Conservation (phyloP, 805 yeast genomes). For the Starmerella sp. region DNA sequence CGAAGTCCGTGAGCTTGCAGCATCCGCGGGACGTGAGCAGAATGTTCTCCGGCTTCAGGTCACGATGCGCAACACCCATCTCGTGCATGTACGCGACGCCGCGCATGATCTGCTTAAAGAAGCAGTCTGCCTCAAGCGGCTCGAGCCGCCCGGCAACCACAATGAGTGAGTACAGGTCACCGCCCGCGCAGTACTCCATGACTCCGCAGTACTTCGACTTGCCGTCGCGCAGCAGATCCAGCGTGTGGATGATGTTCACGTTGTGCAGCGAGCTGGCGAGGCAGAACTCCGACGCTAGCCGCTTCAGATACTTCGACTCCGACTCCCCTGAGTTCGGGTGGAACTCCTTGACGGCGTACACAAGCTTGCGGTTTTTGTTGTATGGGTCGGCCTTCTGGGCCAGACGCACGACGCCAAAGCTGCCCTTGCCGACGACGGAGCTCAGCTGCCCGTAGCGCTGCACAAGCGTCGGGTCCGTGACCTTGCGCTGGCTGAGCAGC, state of each 20-base stretch:
- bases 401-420: slow-evolving; percentile 83
- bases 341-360: slow-evolving; percentile 67
- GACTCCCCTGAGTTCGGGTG: slow-evolving; percentile 49
- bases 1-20: slow-evolving; percentile 70
- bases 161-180: slow-evolving; percentile 57
- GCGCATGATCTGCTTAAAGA: slow-evolving; percentile 68
- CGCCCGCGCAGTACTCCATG: slow-evolving; percentile 90
- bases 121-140: slow-evolving; percentile 70
- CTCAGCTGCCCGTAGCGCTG: slow-evolving; percentile 87
- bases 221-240: slow-evolving; percentile 65
- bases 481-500: slow-evolving; percentile 2
- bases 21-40: slow-evolving; percentile 54
- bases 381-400: slow-evolving; percentile 48
- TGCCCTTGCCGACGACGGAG: slow-evolving; percentile 83
- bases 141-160: slow-evolving; percentile 42
- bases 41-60: slow-evolving; percentile 80
- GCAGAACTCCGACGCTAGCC: slow-evolving; percentile 83
- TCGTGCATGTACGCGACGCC: slow-evolving; percentile 77
- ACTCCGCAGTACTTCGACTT: slow-evolving; percentile 67
- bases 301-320: slow-evolving; percentile 44
- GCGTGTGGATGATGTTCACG: slow-evolving; percentile 61
- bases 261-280: slow-evolving; percentile 65
- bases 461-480: slow-evolving; percentile 37
- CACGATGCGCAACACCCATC: slow-evolving; percentile 89
- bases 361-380: slow-evolving; percentile 31